These are phyloP conservation scores for Pichia sp. DNA, from an alignment of 1,139 yeast genomes.

Conservation along the genomic window DNA sequence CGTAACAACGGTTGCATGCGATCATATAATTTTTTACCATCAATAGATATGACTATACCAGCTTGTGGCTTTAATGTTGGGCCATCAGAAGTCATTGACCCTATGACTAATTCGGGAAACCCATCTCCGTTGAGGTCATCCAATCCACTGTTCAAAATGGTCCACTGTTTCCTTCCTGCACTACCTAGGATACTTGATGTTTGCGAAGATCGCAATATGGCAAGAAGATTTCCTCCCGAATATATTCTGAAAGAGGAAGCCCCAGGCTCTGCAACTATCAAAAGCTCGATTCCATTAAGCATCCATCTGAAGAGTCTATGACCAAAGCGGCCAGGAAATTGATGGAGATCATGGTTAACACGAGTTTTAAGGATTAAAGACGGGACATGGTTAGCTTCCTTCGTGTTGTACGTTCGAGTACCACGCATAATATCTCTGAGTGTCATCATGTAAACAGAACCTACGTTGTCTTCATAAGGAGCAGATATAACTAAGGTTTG, in stretches of 20 bases:
- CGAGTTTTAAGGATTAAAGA: not conserved
- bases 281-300: constrained; percentile 22
- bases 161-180: constrained; percentile 34
- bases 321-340: constrained; percentile 30
- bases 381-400: no score
- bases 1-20: not conserved
- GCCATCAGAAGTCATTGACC: constrained; percentile 35
- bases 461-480: constrained; percentile 35
- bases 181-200: constrained; percentile 29
- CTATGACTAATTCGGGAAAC: constrained; percentile 35
- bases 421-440: constrained; percentile 10
- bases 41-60: constrained; percentile 35
- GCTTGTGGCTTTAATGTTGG: constrained; percentile 26
- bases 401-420: no score
- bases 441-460: constrained; percentile 38
- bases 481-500: constrained; percentile 42
- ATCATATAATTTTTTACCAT: constrained; percentile 26
- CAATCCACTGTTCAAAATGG: constrained; percentile 19
- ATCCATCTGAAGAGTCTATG: constrained; percentile 21
- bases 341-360: not conserved
- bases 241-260: constrained; percentile 22
- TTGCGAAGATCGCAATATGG: constrained; percentile 9
- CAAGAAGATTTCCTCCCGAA: constrained; percentile 11
- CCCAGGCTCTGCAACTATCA: constrained; percentile 33
- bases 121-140: constrained; percentile 32